Percentiles rank a stretch among this genome's conserved stretches.
Evolutionary conservation across 2,329 filamentous ascomycete genomes (phyloP).

Genomic region (Exserohilum turcica): DNA sequence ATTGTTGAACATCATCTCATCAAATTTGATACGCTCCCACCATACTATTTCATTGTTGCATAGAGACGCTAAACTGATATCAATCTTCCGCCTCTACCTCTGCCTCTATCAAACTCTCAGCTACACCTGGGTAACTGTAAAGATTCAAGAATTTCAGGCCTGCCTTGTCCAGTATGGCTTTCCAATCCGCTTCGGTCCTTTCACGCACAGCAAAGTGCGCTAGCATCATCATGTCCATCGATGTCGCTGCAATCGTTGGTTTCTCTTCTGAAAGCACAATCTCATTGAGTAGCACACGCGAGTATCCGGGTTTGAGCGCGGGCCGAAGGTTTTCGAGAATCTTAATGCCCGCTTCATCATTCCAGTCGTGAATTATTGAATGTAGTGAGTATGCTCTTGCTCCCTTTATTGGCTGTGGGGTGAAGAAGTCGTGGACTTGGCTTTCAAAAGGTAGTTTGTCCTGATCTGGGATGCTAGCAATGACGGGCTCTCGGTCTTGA

Average conservation of each 20-base stretch:
- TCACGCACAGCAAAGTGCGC: conserved; percentile 16
- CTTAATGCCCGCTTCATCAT: conserved; percentile 18
- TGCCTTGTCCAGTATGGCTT: conserved; percentile 9
- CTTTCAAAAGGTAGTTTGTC: conserved; percentile 38
- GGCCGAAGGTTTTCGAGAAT: conserved; percentile 23
- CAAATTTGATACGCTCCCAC: no score
- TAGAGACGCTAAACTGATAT: no score
- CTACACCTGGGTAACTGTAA: conserved; percentile 18
- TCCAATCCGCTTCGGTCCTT: conserved; percentile 17
- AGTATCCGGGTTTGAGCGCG: conserved; percentile 25
- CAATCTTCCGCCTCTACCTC: conserved; percentile 2
- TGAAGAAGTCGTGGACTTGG: conserved; percentile 54
- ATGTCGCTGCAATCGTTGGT: conserved; percentile 11
- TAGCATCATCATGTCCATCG: conserved; percentile 26
- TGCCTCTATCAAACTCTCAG: conserved; percentile 25
- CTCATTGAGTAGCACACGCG: conserved; percentile 22
- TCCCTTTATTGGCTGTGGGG: conserved; percentile 54
- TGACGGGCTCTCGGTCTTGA: conserved; percentile 54
- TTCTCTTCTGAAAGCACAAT: conserved; percentile 18
- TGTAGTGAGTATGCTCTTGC: conserved; percentile 32
- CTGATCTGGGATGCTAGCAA: conserved; percentile 20
- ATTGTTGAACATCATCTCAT: no score
- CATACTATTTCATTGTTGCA: no score
- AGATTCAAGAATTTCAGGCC: conserved; percentile 13
- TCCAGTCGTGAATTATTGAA: conserved; percentile 31